phyloP scores from a whole-genome alignment of 192 early-diverging fungal species.

The Gamsiella multidivaricata region DNA sequence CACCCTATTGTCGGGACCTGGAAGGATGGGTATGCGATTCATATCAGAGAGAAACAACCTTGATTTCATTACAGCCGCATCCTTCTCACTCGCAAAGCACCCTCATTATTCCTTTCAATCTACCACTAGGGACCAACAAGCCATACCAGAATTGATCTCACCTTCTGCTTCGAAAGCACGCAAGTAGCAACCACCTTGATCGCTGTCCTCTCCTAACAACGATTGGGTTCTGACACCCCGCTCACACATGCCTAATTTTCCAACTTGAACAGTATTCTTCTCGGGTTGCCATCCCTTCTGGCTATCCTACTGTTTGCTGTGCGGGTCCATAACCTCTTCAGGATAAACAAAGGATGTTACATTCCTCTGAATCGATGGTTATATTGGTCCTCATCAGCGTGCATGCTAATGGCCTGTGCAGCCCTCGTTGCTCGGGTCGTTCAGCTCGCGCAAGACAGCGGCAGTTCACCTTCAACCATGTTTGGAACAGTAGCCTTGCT shows the following conservation, averaged over 20 bases:
- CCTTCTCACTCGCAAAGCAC: too few species aligned
- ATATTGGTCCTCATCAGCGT: background rate
- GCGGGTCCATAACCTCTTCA: background rate
- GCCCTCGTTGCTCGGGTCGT: slow-evolving; percentile 13
- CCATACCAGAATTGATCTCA: slow-evolving; percentile 9
- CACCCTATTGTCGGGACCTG: too few species aligned
- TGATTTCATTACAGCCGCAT: too few species aligned
- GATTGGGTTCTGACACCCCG: background rate
- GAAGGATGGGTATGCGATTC: too few species aligned
- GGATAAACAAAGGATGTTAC: background rate
- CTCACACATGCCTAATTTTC: background rate
- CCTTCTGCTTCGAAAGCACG: slow-evolving; percentile 30
- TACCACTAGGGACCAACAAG: slow-evolving; percentile 35
- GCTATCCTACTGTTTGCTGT: slow-evolving; percentile 1
- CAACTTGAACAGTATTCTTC: slow-evolving; percentile 6
- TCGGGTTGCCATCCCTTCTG: slow-evolving; percentile 8
- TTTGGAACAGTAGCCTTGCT: slow-evolving; percentile 5
- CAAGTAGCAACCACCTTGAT: background rate
- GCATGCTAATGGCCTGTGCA: background rate
- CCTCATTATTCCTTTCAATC: too few species aligned
- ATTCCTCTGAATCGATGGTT: background rate
- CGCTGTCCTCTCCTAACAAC: too few species aligned
- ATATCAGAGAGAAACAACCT: too few species aligned
- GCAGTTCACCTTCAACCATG: background rate
- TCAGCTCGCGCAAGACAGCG: background rate